Base-by-base conservation (phyloP, 2,329 filamentous ascomycete species). In the Cercospora sp. region DNA sequence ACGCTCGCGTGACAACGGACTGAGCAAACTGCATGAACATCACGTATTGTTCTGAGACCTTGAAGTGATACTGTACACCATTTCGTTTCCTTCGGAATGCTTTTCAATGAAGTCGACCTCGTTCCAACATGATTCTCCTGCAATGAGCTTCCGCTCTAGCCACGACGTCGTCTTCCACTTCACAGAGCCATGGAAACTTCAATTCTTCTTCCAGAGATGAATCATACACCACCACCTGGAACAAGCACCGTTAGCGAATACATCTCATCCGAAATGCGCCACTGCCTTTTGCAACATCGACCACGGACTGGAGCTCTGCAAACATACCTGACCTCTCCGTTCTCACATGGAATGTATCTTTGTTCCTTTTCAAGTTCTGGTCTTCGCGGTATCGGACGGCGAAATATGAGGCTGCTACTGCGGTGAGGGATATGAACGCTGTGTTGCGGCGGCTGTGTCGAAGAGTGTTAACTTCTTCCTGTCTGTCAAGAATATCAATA, bases 261-360 rank as follows among this genome's bases (percentile, higher is more conserved):
- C n/a, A 6, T 16, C 36, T n/a, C 36, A 2, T 3, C 16, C 36
- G 5, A 7, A 16, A 6, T 5, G 5, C 5, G 2, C 12, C 33
- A 39, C 13, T 16, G 33, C 33, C 33, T 6, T 13, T 7, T 39
- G 33, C 33, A 5, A 39, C 26, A 28, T 4, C 26, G 5, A 28
- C 26, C 3, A 28, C 26, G 5, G 5, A 6, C 26, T 28, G 26
- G 26, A 28, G 26, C 26, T 28, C 5, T 28, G 36, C 16, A 8
- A 20, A 60, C 63, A 20, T 45, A 68, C 67, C 67, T 63, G 67
- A 68, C 12, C 67, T 60, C 42, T 68, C 67, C 3, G 63, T 48
- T 23, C 55, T 55, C 12, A 68, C 67, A 48, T 68, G 67, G n/a
- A 63, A 66, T 3, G 67, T 68, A 36, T 65, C 55, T 23, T 64